phyloP scores from a whole-genome alignment of 179 eudicot genomes.

The Nepenthes alata region DNA sequence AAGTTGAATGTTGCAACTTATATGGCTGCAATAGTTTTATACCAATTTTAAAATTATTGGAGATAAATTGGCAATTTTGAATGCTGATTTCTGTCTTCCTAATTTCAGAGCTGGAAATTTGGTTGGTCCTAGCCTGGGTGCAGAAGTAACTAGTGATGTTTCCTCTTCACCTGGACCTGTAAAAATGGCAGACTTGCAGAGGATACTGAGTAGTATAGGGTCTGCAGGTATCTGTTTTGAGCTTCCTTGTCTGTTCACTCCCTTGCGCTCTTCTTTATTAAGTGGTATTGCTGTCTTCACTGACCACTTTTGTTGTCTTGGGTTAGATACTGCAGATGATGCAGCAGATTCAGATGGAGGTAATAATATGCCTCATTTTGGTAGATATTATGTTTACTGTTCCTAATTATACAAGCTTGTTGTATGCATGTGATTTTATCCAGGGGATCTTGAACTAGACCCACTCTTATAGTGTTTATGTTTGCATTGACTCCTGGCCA shows the following conservation, averaged over 20 bases:
- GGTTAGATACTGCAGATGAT: constrained; percentile 31
- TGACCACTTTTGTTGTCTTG: constrained; percentile 8
- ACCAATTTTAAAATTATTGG: too few species aligned
- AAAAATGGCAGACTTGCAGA: constrained; percentile 78
- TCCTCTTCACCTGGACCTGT: constrained; percentile 90
- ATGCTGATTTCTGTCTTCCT: background rate
- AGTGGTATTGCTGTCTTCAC: constrained; percentile 1
- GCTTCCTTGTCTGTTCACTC: constrained; percentile 1
- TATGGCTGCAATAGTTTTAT: too few species aligned
- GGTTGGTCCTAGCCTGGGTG: constrained; percentile 65
- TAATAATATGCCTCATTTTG: constrained; percentile 16
- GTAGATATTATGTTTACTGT: background rate
- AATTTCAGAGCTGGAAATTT: constrained; percentile 79
- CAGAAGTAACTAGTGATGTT: constrained; percentile 72
- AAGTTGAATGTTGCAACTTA: too few species aligned
- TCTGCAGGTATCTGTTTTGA: constrained; percentile 39
- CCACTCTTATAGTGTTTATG: too few species aligned
- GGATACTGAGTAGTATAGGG: constrained; percentile 81
- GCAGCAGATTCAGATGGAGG: constrained; percentile 92
- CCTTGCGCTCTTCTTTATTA: constrained; percentile 1
- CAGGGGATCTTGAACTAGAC: too few species aligned
- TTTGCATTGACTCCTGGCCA: too few species aligned
- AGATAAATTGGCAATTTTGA: background rate
- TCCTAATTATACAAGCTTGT: background rate
- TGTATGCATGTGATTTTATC: too few species aligned